Percentiles rank a stretch among this genome's conserved stretches.
Conservation (phyloP, 169 alveolate species). For the Eimeria necatrix region DNA sequence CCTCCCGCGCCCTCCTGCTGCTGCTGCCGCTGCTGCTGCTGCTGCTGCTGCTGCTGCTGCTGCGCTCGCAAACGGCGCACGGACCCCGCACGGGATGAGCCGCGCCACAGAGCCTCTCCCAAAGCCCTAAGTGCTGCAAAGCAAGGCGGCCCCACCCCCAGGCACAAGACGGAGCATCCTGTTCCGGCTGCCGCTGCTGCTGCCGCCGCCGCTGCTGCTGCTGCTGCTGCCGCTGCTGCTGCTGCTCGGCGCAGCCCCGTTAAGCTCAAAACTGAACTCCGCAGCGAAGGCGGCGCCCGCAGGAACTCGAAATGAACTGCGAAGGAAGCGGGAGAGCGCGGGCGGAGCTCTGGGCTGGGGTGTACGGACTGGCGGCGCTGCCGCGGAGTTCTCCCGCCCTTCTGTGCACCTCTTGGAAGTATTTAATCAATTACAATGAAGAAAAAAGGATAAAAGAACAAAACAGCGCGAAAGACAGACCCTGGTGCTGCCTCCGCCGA, state of each 20-base stretch:
- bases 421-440: not conserved
- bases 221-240: constrained; percentile 41
- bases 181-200: constrained; percentile 43
- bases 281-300: not conserved
- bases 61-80: no score
- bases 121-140: not conserved
- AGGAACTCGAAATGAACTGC: not conserved
- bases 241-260: not conserved
- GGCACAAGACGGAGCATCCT: not conserved
- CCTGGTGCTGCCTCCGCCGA: not conserved
- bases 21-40: constrained; percentile 61
- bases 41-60: constrained; percentile 48
- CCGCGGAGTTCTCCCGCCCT: no score
- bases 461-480: not conserved
- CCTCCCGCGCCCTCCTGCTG: not conserved
- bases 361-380: no score
- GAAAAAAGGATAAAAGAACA: not conserved
- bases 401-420: not conserved
- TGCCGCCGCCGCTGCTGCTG: not conserved
- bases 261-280: no score
- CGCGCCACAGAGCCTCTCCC: no score
- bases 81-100: not conserved
- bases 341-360: no score
- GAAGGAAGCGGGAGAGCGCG: no score
- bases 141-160: not conserved